Evolutionary conservation across 805 yeast species (phyloP), one percentile per base, ranked within the genome.

Genomic region (Brettanomyces nanus): DNA sequence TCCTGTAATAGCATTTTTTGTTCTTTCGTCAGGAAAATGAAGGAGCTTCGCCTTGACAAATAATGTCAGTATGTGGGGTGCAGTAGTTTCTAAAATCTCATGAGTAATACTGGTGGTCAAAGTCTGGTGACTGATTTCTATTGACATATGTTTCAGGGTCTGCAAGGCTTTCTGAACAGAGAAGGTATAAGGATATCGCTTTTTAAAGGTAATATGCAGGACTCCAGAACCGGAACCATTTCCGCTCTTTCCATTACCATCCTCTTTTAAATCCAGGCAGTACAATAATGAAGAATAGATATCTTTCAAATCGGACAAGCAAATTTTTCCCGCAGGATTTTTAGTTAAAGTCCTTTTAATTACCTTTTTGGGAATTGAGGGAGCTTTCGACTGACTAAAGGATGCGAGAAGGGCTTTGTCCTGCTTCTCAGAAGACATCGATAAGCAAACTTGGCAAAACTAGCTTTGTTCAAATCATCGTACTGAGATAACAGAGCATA

Each of bases 1-100:
- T 0, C 51, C 59, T 36, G 69, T 69, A 5, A 78, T 67, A 30
- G 54, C 60, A 11, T 53, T 45, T 31, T 82, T 54, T 0, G 95
- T 85, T 48, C 90, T 63, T 44, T 82, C 87, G 3, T 74, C 72
- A 0, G 95, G 95, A 11, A 75, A 72, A 53, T 86, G 95, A 7
- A 86, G 46, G 2, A 85, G 58, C 44, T 75, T 77, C 0, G 85
- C 80, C 2, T 63, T 62, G 66, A 73, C 76, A 49, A 80, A 82
- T 19, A 62, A 56, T 25, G 59, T 59, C 4, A 83, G 38, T 11
- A 81, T 53, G 1, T 63, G 61, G 4, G 48, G 35, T 0, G 80
- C 83, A 33, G 76, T 53, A 4, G 68, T 73, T 3, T 40, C 38
- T 38, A 68, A 72, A 23, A 82, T 73, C 4, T 64, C 56, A 47